Evolutionary conservation across 2,329 filamentous ascomycete genomes (phyloP).

Genomic region (Hymenoscyphus linearis): DNA sequence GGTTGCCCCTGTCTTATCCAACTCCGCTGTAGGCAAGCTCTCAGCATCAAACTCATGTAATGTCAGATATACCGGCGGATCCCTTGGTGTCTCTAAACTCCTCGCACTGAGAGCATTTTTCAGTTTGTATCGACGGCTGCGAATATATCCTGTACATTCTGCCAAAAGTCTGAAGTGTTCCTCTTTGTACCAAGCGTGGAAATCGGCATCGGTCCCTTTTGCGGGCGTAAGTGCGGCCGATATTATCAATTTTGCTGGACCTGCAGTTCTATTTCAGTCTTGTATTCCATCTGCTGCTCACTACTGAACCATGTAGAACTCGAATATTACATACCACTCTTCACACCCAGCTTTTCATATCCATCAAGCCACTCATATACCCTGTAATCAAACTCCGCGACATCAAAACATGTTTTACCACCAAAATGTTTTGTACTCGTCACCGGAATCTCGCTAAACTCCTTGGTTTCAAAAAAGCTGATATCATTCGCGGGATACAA

Average conservation of each 20-base stretch:
- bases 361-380: conserved; percentile 12
- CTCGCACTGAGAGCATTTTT: not conserved
- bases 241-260: conserved; percentile 11
- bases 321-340: conserved; percentile 1
- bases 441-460: conserved; percentile 4
- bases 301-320: not conserved
- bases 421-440: conserved; percentile 7
- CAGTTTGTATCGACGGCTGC: conserved; percentile 14
- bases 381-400: conserved; percentile 12
- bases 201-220: conserved; percentile 12
- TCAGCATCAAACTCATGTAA: conserved; percentile 17
- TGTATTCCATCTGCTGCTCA: not conserved
- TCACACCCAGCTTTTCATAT: conserved; percentile 8
- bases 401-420: conserved; percentile 8
- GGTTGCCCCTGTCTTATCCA: conserved; percentile 24
- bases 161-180: conserved; percentile 12
- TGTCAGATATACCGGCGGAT: conserved; percentile 8
- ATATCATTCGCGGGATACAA: conserved; percentile 11
- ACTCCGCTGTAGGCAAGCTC: conserved; percentile 8
- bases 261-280: conserved; percentile 5
- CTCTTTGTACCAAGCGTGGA: conserved; percentile 14
- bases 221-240: conserved; percentile 9
- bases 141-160: conserved; percentile 11
- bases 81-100: not conserved
- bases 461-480: conserved; percentile 1